phyloP scores from a whole-genome alignment of 2,329 filamentous ascomycete species.

The Colletotrichum sp. region DNA sequence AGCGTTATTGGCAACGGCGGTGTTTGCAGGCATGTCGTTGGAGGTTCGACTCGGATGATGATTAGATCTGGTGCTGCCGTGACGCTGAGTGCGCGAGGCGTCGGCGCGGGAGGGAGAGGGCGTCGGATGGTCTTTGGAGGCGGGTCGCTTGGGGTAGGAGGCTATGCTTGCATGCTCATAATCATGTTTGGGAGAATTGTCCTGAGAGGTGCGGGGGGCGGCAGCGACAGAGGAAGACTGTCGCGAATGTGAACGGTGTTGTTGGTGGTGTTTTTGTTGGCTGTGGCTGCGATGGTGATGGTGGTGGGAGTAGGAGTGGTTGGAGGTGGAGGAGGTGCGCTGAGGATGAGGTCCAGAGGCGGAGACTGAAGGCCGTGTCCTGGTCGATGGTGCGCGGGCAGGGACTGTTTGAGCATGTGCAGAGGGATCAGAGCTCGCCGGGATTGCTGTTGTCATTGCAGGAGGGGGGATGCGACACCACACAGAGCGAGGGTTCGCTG shows the following conservation, averaged over 20 bases:
- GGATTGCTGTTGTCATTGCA: slow-evolving; percentile 38
- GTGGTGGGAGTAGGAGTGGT: slow-evolving; percentile 32
- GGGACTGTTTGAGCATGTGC: slow-evolving; percentile 30
- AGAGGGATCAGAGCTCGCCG: slow-evolving; percentile 33
- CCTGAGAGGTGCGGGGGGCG: slow-evolving; percentile 41
- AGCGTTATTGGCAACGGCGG: slow-evolving; percentile 57
- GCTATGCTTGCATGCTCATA: slow-evolving; percentile 75
- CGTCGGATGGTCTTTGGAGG: slow-evolving; percentile 66
- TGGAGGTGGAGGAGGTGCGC: slow-evolving; percentile 27
- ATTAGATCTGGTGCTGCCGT: slow-evolving; percentile 54
- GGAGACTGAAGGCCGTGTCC: slow-evolving; percentile 35
- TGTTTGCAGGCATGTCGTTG: slow-evolving; percentile 55
- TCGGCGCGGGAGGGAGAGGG: slow-evolving; percentile 56
- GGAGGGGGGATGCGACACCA: slow-evolving; percentile 13
- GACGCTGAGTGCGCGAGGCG: slow-evolving; percentile 51
- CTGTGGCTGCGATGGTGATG: not conserved
- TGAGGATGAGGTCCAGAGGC: slow-evolving; percentile 15
- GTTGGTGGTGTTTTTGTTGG: not conserved
- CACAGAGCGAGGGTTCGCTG: not conserved
- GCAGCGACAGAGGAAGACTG: slow-evolving; percentile 32
- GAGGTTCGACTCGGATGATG: slow-evolving; percentile 35
- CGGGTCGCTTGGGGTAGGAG: slow-evolving; percentile 66
- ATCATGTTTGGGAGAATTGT: slow-evolving; percentile 65
- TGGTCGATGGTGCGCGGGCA: slow-evolving; percentile 40
- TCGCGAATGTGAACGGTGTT: slow-evolving; percentile 28